Evolutionary conservation across 495 filamentous ascomycete species (phyloP).

Genomic region (Lophium mytilinum): DNA sequence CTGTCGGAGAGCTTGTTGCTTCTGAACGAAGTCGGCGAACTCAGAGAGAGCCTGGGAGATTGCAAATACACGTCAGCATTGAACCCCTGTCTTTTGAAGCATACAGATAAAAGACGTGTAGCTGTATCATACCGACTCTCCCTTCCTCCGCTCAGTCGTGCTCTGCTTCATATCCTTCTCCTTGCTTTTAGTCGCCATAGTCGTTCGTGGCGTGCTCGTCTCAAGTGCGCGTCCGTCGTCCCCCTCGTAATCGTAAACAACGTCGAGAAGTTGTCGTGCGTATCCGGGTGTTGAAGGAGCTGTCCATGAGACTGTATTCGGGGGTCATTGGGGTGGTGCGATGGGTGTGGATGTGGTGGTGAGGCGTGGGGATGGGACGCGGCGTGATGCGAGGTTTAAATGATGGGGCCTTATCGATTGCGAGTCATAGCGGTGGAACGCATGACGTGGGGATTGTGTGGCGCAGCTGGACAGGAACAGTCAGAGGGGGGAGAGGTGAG

Average conservation of each 20-base stretch:
- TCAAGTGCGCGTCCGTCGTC: no score
- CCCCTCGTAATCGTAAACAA: no score
- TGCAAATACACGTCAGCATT: neutral
- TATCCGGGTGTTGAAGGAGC: neutral
- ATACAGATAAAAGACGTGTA: no score
- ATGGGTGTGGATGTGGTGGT: neutral
- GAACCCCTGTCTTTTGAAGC: neutral
- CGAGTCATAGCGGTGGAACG: neutral
- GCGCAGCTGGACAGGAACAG: no score
- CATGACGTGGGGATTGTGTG: no score
- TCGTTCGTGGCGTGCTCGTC: no score
- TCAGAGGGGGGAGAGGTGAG: no score
- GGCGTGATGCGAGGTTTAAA: no score
- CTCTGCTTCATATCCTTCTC: conserved; percentile 7
- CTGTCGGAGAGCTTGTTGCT: conserved; percentile 65
- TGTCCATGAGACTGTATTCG: conserved; percentile 1
- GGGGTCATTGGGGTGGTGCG: neutral
- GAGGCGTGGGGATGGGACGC: neutral
- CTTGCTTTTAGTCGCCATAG: no score
- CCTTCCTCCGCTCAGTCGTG: conserved; percentile 63
- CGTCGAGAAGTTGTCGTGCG: no score
- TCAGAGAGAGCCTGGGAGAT: conserved; percentile 74
- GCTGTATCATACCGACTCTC: conserved; percentile 69
- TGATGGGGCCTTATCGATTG: neutral
- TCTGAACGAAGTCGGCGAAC: conserved; percentile 95